These are phyloP conservation scores for Oryza punctata DNA, from an alignment of 176 grass and related monocot species.

Conservation along the genomic window DNA sequence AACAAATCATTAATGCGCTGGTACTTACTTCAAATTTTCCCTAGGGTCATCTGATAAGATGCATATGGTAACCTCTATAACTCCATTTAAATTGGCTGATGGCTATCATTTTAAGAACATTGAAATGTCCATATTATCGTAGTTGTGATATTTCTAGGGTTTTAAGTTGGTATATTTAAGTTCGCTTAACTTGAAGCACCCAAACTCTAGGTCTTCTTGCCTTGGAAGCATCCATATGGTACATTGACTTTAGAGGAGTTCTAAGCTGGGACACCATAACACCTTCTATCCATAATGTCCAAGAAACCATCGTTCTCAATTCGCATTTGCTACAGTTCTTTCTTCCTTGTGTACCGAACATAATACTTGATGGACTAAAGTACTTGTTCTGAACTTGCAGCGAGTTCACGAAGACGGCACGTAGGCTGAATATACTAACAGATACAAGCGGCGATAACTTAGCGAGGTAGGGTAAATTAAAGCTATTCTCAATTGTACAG, in stretches of 20 bases:
- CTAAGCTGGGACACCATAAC: neutral
- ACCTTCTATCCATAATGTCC: conserved; percentile 4
- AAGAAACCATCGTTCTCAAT: neutral
- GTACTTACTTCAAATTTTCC: neutral
- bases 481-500: conserved; percentile 37
- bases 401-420: conserved; percentile 75
- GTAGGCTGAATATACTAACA: conserved; percentile 81
- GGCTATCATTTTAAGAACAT: neutral
- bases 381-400: conserved; percentile 49
- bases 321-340: neutral
- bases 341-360: neutral
- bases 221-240: conserved; percentile 45
- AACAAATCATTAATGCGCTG: neutral
- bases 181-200: conserved; percentile 2
- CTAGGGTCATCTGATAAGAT: no score
- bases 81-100: neutral
- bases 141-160: neutral
- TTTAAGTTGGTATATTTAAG: neutral
- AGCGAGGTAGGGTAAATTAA: conserved; percentile 51
- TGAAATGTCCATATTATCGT: neutral
- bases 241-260: conserved; percentile 39
- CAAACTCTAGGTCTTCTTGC: conserved; percentile 37
- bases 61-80: neutral
- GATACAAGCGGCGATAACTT: conserved; percentile 50
- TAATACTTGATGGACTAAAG: neutral